A percentile compares a stretch with the other conserved stretches of the same genome.
phyloP scores from a whole-genome alignment of 352 stramenopile genomes.

The Globisporangium canariense region DNA sequence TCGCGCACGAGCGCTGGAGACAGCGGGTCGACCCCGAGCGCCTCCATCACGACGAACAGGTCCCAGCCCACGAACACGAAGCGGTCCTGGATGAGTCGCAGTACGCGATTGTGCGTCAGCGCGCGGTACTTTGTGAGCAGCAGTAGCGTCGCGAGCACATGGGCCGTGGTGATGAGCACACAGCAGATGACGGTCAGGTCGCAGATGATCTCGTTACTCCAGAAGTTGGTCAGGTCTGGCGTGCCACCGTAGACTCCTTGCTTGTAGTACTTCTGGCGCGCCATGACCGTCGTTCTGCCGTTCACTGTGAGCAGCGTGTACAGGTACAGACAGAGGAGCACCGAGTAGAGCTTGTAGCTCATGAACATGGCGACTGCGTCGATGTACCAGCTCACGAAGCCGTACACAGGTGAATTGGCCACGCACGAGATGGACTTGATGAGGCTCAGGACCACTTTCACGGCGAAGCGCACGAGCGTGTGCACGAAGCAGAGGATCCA shows the following conservation, averaged over 20 bases:
- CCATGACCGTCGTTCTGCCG: conserved; percentile 25
- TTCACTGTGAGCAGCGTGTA: conserved; percentile 18
- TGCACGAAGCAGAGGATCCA: conserved; percentile 56
- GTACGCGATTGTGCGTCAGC: conserved; percentile 24
- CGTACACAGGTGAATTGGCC: conserved; percentile 31
- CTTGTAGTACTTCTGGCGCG: conserved; percentile 8
- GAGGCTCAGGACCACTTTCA: conserved; percentile 28
- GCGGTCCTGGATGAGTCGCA: conserved; percentile 29
- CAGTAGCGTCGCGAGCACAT: neutral
- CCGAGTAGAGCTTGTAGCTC: conserved; percentile 35
- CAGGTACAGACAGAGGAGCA: conserved; percentile 21
- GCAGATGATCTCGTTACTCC: conserved; percentile 29
- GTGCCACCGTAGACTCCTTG: conserved; percentile 21
- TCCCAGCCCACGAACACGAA: conserved; percentile 39
- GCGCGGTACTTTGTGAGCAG: neutral
- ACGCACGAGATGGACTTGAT: conserved; percentile 28
- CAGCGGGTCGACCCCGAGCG: conserved; percentile 32
- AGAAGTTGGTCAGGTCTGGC: conserved; percentile 23
- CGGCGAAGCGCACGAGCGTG: conserved; percentile 22
- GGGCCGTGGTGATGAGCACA: conserved; percentile 4
- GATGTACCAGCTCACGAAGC: conserved; percentile 9
- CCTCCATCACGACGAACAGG: conserved; percentile 26
- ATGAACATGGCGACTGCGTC: conserved; percentile 15
- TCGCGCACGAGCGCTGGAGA: neutral
- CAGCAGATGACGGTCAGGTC: conserved; percentile 13